These are phyloP conservation scores for Spergularia bocconei DNA, from an alignment of 148 eudicot species.

Conservation along the genomic window DNA sequence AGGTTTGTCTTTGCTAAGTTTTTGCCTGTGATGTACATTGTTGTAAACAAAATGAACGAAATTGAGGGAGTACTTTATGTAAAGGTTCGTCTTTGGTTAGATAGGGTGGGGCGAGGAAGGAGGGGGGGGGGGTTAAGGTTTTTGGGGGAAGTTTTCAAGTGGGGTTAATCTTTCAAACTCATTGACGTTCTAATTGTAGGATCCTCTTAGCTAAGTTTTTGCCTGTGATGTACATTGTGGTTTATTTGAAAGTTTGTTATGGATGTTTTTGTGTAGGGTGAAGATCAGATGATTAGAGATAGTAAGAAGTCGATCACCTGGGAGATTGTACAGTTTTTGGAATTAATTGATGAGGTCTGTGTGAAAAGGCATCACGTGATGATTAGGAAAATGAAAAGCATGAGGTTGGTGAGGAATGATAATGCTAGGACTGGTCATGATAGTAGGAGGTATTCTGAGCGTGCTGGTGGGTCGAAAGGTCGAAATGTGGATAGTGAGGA, in stretches of 20 bases:
- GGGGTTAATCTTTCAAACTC: too few species aligned
- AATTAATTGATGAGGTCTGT: conserved; percentile 48
- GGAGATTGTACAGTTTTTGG: conserved; percentile 59
- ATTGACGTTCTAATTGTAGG: too few species aligned
- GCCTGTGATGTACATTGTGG: too few species aligned
- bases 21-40: too few species aligned
- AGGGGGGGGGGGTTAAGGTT: too few species aligned
- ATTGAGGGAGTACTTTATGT: too few species aligned
- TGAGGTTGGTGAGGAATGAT: conserved; percentile 35
- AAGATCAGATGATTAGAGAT: conserved; percentile 77
- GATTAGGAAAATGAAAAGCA: conserved; percentile 36
- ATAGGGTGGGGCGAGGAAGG: too few species aligned
- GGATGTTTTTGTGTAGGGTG: conserved; percentile 50
- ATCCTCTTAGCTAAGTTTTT: too few species aligned
- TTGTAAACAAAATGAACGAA: too few species aligned
- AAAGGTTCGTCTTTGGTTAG: too few species aligned
- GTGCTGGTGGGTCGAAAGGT: conserved; percentile 24
- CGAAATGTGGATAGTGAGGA: conserved; percentile 25
- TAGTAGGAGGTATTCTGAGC: conserved; percentile 8
- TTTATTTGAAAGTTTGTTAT: not conserved
- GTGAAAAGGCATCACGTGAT: conserved; percentile 40
- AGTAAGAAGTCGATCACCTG: conserved; percentile 57
- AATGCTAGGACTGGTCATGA: conserved; percentile 27
- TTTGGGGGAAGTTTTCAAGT: too few species aligned
- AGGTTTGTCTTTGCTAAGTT: not conserved